phyloP scores from a whole-genome alignment of 1,284 basidiomycete genomes.

The Trichosporon sp. region DNA sequence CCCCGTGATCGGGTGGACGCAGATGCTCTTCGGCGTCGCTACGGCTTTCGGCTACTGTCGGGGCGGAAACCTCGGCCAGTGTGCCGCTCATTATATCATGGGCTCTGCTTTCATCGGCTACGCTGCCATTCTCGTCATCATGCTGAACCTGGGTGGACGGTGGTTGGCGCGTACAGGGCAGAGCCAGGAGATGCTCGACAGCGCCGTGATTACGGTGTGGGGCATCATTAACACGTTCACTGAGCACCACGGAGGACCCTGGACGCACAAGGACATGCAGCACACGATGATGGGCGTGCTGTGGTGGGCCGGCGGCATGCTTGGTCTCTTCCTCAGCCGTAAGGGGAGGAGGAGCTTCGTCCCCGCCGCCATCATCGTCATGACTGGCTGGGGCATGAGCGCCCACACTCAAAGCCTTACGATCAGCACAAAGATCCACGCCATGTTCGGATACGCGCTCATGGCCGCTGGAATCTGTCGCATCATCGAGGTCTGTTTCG shows the following conservation, averaged over 20 bases:
- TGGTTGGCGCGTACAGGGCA: slow-evolving; percentile 67
- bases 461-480: slow-evolving; percentile 82
- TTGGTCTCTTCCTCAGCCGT: slow-evolving; percentile 82
- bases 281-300: slow-evolving; percentile 77
- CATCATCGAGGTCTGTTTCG: slow-evolving; percentile 84
- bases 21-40: slow-evolving; percentile 58
- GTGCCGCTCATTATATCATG: slow-evolving; percentile 89
- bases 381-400: slow-evolving; percentile 95
- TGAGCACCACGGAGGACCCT: slow-evolving; percentile 75
- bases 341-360: slow-evolving; percentile 82
- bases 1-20: slow-evolving; percentile 84
- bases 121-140: slow-evolving; percentile 77
- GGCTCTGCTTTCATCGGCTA: slow-evolving; percentile 82
- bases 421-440: slow-evolving; percentile 84
- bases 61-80: slow-evolving; percentile 72
- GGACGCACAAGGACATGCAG: slow-evolving; percentile 91
- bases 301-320: slow-evolving; percentile 86
- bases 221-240: slow-evolving; percentile 87
- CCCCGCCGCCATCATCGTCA: slow-evolving; percentile 78
- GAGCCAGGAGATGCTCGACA: slow-evolving; percentile 86
- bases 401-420: slow-evolving; percentile 82
- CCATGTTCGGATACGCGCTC: slow-evolving; percentile 78
- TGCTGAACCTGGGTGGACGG: slow-evolving; percentile 76
- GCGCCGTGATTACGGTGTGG: slow-evolving; percentile 85
- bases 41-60: slow-evolving; percentile 64